phyloP scores from a whole-genome alignment of 2,329 filamentous ascomycete genomes.

The Teratosphaeria destructans region DNA sequence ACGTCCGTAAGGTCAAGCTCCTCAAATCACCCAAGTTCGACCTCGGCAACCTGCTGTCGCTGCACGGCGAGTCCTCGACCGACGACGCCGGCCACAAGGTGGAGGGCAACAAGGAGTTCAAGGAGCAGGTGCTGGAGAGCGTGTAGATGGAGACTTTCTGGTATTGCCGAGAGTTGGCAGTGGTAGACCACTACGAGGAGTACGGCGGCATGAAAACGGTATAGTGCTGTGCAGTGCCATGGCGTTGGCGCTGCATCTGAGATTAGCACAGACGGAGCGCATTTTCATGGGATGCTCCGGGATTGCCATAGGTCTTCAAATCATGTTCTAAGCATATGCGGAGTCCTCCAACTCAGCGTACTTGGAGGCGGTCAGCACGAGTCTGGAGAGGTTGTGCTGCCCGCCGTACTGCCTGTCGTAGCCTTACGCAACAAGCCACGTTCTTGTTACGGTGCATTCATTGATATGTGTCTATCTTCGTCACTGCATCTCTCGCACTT shows the following conservation, averaged over 20 bases:
- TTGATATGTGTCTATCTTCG: background rate
- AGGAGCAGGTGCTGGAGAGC: slow-evolving; percentile 88
- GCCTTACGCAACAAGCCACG: background rate
- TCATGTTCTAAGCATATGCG: background rate
- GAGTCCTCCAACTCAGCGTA: background rate
- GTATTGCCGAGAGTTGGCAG: background rate
- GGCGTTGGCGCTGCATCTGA: background rate
- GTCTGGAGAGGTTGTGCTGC: slow-evolving; percentile 6
- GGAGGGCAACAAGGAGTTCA: slow-evolving; percentile 79
- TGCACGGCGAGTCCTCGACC: slow-evolving; percentile 93
- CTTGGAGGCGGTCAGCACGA: background rate
- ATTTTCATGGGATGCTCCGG: background rate
- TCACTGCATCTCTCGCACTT: too few species aligned
- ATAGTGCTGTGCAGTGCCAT: background rate
- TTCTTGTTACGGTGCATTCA: background rate
- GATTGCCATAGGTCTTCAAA: background rate
- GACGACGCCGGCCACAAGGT: slow-evolving; percentile 97
- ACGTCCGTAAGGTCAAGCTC: slow-evolving; percentile 99
- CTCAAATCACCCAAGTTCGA: slow-evolving; percentile 99
- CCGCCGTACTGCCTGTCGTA: background rate
- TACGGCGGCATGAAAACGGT: background rate
- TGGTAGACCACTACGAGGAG: background rate
- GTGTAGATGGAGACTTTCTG: slow-evolving; percentile 55
- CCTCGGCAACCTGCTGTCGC: slow-evolving; percentile 85
- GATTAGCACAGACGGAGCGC: background rate